Evolutionary conservation across 2,329 filamentous ascomycete genomes (phyloP), one percentile per base, ranked within the genome.

Genomic region (Colletotrichum graminicola): DNA sequence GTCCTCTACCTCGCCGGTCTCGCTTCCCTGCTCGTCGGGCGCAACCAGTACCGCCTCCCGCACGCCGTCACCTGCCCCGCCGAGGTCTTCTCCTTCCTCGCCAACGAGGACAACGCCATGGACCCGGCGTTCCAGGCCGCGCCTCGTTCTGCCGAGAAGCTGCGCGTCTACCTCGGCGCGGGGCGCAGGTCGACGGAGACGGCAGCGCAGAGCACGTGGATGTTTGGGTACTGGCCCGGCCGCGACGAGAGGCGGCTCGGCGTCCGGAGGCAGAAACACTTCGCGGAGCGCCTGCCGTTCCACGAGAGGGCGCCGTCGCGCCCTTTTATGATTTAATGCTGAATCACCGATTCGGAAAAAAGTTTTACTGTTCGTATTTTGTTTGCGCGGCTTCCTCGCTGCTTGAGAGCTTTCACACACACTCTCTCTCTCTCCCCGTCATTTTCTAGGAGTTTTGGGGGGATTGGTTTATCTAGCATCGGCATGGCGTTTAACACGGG

Each of bases 81-180:
- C 1, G 94, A 95, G 78, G 85, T 95, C 29, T 87, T 97, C 75
- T 92, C 90, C 77, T 95, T 95, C 78, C 85, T 95, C 52, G 90
- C 93, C 71, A 91, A 91, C 75, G 91, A 91, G 54, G 91, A 92
- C 32, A 84, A 97, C 23, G 84, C 93, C 2, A 85, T 88, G 6
- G 94, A 97, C 77, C 86, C 90, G 12, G 88, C 92, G 0, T 95
- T 98, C 78, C 87, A 90, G 62, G 88, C 90, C 47, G 90, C 92
- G 3, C 84, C 86, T 36, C 90, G 86, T n/a, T 91, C 91, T 74
- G 84, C 84, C 0, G 92, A 94, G 74, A 86, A 98, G 26, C 86
- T 91, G 29, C 90, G 88, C 43, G 51, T 68, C 16, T 47, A 67
- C 18, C 68, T 71, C 39, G 65, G 65, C 12, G 68, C 59, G n/a